Conservation (phyloP, 2,329 filamentous ascomycete species). For the Phoma sp. region DNA sequence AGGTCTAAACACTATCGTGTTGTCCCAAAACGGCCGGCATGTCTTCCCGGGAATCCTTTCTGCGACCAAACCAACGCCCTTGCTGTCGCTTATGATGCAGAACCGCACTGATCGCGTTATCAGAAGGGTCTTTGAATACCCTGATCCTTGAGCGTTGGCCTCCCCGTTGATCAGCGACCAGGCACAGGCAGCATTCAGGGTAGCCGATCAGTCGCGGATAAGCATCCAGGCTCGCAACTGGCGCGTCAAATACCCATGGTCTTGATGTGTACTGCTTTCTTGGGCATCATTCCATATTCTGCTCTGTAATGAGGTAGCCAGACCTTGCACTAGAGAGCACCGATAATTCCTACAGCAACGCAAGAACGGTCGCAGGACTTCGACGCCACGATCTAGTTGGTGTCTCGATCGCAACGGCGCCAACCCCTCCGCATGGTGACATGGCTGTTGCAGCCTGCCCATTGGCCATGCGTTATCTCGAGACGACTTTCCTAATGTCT, state of each 20-base stretch:
- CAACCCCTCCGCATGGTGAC: not conserved
- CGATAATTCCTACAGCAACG: not conserved
- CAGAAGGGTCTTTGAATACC: not conserved
- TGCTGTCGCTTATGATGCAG: not conserved
- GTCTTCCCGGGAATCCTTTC: not conserved
- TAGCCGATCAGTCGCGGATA: not conserved
- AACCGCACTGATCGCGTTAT: not conserved
- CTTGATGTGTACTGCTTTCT: not conserved
- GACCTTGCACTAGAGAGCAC: not conserved
- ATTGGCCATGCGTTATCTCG: not conserved
- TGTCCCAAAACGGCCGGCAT: slow-evolving; percentile 7
- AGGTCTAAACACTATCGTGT: not conserved
- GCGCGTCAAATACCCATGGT: not conserved
- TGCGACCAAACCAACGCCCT: not conserved
- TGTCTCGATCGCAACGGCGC: not conserved
- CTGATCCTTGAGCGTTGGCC: not conserved
- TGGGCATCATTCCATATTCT: not conserved
- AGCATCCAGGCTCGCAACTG: not conserved
- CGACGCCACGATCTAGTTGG: not conserved
- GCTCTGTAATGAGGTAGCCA: not conserved
- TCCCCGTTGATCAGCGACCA: not conserved
- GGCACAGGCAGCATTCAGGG: not conserved
- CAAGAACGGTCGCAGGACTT: not conserved
- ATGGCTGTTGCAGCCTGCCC: not conserved
- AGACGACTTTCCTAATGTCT: not conserved